Evolutionary conservation across 2,329 filamentous ascomycete genomes (phyloP), one percentile per base, ranked within the genome.

Genomic region (Nakataea oryzae): DNA sequence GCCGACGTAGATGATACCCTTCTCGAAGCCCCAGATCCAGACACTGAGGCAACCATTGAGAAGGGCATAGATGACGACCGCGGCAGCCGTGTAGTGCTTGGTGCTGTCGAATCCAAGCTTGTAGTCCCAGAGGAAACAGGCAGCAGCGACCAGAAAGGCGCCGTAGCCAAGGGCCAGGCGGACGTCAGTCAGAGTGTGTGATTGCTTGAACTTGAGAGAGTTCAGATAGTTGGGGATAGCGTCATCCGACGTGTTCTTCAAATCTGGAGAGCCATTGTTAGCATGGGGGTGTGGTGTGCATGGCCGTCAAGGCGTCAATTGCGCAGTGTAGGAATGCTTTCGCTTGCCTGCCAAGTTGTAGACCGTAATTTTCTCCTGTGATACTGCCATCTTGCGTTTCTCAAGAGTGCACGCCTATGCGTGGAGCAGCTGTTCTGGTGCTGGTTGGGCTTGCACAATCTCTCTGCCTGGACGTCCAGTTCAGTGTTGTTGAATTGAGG

Each of bases 241-340:
- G 77, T 99, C 95, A 78, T 99, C 95, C 67, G 90, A 91, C 54
- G 93, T 96, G 78, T 95, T 96, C 77, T 97, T 97, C 66, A 99
- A 88, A 74, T 97, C 95, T 96, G 72, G 27, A 27, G 34, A 21
- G 32, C 17, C 2, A 50, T n/a, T 7, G 21, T 50, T n/a, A 50
- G 62, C 57, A 27, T 27, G 41, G 54, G 28, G 60, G 64, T 66
- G 62, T 63, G 64, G 1, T n/a, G 4, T 2, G 5, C 1, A 17
- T 17, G 24, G 41, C 7, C 21, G 41, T 8, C 63, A 63, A 62
- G n/a, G n/a, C n/a, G 21, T 9, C 21, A 1, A 50, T n/a, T 7
- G 11, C 6, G 41, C 41, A n/a, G 41, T n/a, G 59, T 58, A 26
- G 50, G 55, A 57, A 32, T 62, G 27, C n/a, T 60, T 24, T 29